Conservation (phyloP, 805 yeast genomes). For the Wickerhamomyces ciferrii region DNA sequence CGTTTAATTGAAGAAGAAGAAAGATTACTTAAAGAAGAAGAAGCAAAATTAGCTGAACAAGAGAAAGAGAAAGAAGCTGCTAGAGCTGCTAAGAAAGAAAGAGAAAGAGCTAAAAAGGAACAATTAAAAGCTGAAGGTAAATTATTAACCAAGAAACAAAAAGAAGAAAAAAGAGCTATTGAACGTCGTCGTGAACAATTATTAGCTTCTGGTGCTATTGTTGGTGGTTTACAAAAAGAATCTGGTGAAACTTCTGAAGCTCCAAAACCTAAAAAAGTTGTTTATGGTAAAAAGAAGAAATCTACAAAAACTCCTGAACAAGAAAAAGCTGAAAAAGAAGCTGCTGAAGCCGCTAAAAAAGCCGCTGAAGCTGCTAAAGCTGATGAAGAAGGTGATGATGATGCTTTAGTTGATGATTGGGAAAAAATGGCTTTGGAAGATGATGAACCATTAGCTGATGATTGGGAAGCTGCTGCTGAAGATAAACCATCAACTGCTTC, state of each 20-base stretch:
- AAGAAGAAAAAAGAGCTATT: slow-evolving; percentile 79
- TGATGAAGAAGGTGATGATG: slow-evolving; percentile 25
- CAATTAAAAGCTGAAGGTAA: slow-evolving; percentile 96
- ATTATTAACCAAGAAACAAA: slow-evolving; percentile 88
- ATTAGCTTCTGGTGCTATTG: slow-evolving; percentile 65
- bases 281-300: slow-evolving; percentile 71
- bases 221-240: slow-evolving; percentile 60
- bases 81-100: slow-evolving; percentile 70
- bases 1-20: slow-evolving; percentile 75
- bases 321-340: slow-evolving; percentile 16
- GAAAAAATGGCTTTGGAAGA: slow-evolving; percentile 64
- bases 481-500: slow-evolving; percentile 21
- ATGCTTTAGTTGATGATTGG: slow-evolving; percentile 79
- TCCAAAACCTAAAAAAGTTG: slow-evolving; percentile 59
- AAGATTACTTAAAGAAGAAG: slow-evolving; percentile 40
- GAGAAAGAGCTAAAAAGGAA: slow-evolving; percentile 80
- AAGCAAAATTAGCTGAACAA: slow-evolving; percentile 39
- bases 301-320: slow-evolving; percentile 21
- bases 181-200: slow-evolving; percentile 89
- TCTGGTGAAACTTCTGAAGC: slow-evolving; percentile 16
- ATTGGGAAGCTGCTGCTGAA: slow-evolving; percentile 42
- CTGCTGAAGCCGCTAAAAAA: slow-evolving; percentile 20
- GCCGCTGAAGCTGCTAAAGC: slow-evolving; percentile 17
- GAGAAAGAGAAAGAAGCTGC: slow-evolving; percentile 50
- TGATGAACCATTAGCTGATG: slow-evolving; percentile 46